Conservation (phyloP, 306 rosid species). For the Castanopsis chinensis region DNA sequence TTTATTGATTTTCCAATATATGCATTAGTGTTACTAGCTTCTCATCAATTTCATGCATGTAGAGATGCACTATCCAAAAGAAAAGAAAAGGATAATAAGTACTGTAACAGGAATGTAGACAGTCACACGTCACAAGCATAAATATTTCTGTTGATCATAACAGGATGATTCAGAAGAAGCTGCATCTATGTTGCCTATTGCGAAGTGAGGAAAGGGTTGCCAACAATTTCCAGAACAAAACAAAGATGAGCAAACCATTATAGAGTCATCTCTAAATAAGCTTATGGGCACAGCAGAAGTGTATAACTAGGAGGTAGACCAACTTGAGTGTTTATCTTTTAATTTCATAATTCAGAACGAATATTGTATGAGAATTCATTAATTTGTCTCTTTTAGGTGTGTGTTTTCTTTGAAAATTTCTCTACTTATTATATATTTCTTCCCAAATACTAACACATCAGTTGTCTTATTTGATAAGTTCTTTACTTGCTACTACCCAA, state of each 20-base stretch:
- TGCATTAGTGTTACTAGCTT: background rate
- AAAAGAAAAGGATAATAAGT: background rate
- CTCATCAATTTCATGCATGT: background rate
- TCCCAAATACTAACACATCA: no score
- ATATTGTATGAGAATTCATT: background rate
- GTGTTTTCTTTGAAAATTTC: no score
- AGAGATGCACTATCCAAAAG: background rate
- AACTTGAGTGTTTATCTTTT: background rate
- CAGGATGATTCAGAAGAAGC: conserved; percentile 60
- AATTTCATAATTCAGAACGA: background rate
- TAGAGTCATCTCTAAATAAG: conserved; percentile 64
- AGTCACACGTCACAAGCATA: background rate
- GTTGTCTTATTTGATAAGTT: no score
- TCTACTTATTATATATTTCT: no score
- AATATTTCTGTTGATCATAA: conserved; percentile 7
- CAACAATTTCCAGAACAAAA: conserved; percentile 43
- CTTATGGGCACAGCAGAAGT: conserved; percentile 72
- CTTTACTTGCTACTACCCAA: no score
- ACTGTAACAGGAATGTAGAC: background rate
- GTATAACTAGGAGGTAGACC: conserved; percentile 64
- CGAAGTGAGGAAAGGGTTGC: conserved; percentile 52
- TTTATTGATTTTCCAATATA: background rate
- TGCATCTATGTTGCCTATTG: conserved; percentile 40
- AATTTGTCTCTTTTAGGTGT: background rate
- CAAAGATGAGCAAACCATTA: conserved; percentile 63